These are phyloP conservation scores for Fennellomyces sp. DNA, from an alignment of 371 early-diverging fungal genomes.

Conservation along the genomic window DNA sequence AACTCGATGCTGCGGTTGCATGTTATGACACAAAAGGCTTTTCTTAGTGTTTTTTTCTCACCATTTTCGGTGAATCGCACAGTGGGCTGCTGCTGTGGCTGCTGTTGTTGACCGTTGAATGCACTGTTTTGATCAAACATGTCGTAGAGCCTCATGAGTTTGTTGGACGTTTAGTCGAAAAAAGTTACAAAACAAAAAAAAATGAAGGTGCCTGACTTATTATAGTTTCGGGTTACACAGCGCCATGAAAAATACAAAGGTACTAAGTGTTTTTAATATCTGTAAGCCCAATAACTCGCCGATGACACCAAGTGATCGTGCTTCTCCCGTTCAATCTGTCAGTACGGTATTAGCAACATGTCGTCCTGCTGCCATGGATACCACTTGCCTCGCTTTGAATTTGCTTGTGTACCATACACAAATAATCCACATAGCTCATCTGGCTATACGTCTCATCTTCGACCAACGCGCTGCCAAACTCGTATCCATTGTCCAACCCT, in stretches of 20 bases:
- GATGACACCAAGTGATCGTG: neutral
- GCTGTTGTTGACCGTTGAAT: constrained; percentile 10
- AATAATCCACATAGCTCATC: constrained; percentile 92
- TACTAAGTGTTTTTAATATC: constrained; percentile 5
- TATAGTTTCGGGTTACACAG: neutral
- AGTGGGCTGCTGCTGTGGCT: constrained; percentile 7
- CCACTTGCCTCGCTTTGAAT: constrained; percentile 67
- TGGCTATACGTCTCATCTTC: constrained; percentile 86
- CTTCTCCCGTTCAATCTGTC: neutral
- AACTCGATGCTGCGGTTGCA: neutral
- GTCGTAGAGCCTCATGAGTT: constrained; percentile 9
- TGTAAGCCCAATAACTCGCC: constrained; percentile 3
- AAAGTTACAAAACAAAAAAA: neutral
- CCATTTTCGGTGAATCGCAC: neutral
- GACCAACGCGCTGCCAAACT: constrained; percentile 64
- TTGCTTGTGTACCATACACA: constrained; percentile 86
- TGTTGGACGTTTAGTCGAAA: neutral
- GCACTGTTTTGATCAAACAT: constrained; percentile 14
- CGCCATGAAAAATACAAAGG: neutral
- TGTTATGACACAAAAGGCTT: neutral
- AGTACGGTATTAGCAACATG: neutral
- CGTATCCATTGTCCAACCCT: constrained; percentile 67
- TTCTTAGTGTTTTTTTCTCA: neutral
- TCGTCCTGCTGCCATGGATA: no score
- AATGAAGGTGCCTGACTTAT: neutral